These are phyloP conservation scores for Hyaloperonospora brassicae DNA, from an alignment of 352 stramenopile genomes.

Conservation along the genomic window DNA sequence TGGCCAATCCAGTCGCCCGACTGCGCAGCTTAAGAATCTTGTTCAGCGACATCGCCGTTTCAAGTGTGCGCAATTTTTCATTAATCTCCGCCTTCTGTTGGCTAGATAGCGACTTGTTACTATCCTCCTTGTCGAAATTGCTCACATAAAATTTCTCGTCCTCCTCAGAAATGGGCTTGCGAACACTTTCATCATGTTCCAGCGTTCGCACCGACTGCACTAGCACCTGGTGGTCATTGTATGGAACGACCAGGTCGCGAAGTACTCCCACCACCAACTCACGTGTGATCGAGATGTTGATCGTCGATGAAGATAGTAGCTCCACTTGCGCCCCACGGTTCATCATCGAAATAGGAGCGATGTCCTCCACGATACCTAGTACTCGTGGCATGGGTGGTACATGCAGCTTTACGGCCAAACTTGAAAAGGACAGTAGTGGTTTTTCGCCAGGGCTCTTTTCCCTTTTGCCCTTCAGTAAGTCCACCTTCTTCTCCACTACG, in stretches of 20 bases:
- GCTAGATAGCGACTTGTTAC: conserved; percentile 31
- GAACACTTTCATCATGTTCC: conserved; percentile 36
- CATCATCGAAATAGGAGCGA: conserved; percentile 41
- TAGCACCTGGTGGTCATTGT: conserved; percentile 42
- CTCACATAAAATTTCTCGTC: conserved; percentile 43
- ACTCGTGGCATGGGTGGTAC: conserved; percentile 48
- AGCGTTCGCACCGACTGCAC: conserved; percentile 43
- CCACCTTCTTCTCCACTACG: conserved; percentile 18
- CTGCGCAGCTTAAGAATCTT: conserved; percentile 45
- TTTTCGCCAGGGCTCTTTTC: conserved; percentile 22
- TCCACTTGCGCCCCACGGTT: conserved; percentile 38
- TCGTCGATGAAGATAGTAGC: conserved; percentile 30
- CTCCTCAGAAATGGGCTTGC: conserved; percentile 32
- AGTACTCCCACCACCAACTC: conserved; percentile 42
- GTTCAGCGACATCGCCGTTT: conserved; percentile 37
- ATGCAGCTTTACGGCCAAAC: conserved; percentile 39
- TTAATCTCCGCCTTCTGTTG: conserved; percentile 36
- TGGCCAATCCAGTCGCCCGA: conserved; percentile 27
- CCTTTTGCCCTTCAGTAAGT: conserved; percentile 20
- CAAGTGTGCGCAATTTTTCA: conserved; percentile 33
- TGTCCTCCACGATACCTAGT: conserved; percentile 47
- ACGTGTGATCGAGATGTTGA: conserved; percentile 33
- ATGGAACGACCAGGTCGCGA: conserved; percentile 48
- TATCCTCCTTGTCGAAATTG: conserved; percentile 42
- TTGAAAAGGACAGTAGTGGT: conserved; percentile 32